Percentiles rank a stretch among this genome's conserved stretches.
Conservation (phyloP, 208 protist species). For the Acanthamoeba lugdunensis region DNA sequence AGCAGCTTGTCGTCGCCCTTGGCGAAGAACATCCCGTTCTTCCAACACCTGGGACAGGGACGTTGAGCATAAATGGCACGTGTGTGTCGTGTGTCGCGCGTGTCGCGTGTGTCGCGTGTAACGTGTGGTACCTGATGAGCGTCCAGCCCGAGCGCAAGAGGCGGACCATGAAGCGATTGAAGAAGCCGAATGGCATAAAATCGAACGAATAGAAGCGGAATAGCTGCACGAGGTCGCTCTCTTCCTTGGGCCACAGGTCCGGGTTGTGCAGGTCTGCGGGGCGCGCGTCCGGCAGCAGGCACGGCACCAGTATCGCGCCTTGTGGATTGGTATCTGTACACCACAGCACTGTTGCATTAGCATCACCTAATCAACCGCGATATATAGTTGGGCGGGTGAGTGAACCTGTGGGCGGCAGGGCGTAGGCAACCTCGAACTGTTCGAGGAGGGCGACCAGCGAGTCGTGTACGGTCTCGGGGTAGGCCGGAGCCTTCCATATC, state of each 20-base stretch:
- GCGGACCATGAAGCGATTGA: constrained; percentile 66
- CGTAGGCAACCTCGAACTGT: constrained; percentile 68
- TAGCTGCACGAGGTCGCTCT: constrained; percentile 18
- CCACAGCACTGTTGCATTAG: too few relatives aligned
- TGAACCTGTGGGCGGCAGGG: background rate
- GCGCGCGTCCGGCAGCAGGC: constrained; percentile 13
- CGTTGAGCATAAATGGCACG: background rate
- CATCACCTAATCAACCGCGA: too few relatives aligned
- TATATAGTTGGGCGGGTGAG: background rate
- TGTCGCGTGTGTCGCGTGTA: background rate
- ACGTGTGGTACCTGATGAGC: background rate
- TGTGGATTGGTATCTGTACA: background rate
- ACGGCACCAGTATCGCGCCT: constrained; percentile 2
- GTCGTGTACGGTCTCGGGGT: background rate
- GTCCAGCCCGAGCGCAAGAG: constrained; percentile 35
- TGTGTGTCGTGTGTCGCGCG: too few relatives aligned
- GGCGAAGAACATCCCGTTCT: constrained; percentile 64
- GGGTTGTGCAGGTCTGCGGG: constrained; percentile 31
- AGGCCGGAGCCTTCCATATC: constrained; percentile 70
- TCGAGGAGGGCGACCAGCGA: constrained; percentile 51
- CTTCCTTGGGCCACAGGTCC: background rate
- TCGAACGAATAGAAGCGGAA: constrained; percentile 65
- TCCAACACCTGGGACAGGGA: background rate
- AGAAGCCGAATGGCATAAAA: constrained; percentile 68
- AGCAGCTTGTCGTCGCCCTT: constrained; percentile 53